phyloP scores from a whole-genome alignment of 1,139 yeast genomes.

The Kazachstania sp. region DNA sequence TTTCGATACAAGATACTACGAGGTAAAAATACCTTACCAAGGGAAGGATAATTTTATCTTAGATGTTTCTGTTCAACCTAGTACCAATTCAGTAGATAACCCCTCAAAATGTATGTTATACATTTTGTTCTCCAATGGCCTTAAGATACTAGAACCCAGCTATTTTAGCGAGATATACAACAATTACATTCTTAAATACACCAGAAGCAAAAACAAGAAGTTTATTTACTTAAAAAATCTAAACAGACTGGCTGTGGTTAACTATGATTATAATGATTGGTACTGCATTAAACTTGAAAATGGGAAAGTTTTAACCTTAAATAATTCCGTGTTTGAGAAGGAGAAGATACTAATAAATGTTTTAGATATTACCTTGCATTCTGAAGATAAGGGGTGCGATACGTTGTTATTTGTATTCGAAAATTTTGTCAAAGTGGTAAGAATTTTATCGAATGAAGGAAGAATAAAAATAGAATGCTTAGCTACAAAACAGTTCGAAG shows the following conservation, averaged over 20 bases:
- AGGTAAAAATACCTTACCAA: slow-evolving; percentile 14
- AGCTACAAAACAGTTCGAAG: slow-evolving; percentile 3
- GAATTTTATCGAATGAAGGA: slow-evolving; percentile 11
- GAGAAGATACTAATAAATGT: slow-evolving; percentile 8
- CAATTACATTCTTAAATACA: slow-evolving; percentile 20
- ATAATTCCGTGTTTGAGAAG: slow-evolving; percentile 9
- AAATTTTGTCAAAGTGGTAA: slow-evolving; percentile 11
- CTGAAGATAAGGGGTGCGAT: slow-evolving; percentile 1
- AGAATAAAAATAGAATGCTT: slow-evolving; percentile 8
- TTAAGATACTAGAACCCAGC: slow-evolving; percentile 14
- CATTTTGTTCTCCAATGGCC: slow-evolving; percentile 18
- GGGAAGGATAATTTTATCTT: slow-evolving; percentile 16
- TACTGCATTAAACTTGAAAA: slow-evolving; percentile 23
- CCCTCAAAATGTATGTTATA: slow-evolving; percentile 7
- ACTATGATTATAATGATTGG: slow-evolving; percentile 18
- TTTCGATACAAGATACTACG: neutral
- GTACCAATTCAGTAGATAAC: neutral
- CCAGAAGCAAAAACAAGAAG: slow-evolving; percentile 19
- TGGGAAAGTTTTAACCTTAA: slow-evolving; percentile 19
- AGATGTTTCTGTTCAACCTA: slow-evolving; percentile 10
- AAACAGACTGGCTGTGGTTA: slow-evolving; percentile 23
- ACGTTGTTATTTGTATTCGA: slow-evolving; percentile 11
- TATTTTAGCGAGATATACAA: slow-evolving; percentile 19
- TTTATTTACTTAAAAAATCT: slow-evolving; percentile 18
- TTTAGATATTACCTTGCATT: slow-evolving; percentile 9